Conservation (phyloP, 805 yeast species). For the Candida nemodendra region DNA sequence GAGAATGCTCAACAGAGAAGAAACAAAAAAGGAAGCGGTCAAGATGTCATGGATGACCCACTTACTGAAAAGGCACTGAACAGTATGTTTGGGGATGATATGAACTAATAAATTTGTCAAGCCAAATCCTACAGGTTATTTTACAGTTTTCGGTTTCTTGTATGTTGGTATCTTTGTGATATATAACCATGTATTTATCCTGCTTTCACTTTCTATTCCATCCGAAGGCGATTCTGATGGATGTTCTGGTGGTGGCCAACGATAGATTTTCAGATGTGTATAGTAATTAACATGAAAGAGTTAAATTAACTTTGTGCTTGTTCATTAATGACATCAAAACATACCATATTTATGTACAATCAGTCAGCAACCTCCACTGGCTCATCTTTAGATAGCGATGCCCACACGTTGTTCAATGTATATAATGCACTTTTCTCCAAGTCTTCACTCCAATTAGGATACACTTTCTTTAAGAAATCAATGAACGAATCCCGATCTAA, state of each 20-base stretch:
- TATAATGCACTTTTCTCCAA: conserved; percentile 26
- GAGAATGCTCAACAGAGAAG: conserved; percentile 53
- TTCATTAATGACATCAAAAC: no score
- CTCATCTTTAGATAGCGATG: conserved; percentile 3
- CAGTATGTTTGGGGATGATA: conserved; percentile 50
- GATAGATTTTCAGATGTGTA: no score
- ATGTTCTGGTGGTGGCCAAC: no score
- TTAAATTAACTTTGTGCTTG: no score
- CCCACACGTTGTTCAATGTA: conserved; percentile 25
- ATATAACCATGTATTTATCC: no score
- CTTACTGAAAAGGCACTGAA: conserved; percentile 64
- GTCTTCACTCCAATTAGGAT: conserved; percentile 31
- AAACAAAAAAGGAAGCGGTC: conserved; percentile 26
- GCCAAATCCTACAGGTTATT: not conserved
- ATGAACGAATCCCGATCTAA: conserved; percentile 25
- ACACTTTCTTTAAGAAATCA: conserved; percentile 25
- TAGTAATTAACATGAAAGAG: not conserved
- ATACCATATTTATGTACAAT: not conserved
- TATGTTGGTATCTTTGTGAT: no score
- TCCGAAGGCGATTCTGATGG: no score
- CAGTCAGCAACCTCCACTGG: not conserved
- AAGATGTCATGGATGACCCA: conserved; percentile 70
- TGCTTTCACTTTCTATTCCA: no score
- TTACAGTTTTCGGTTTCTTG: not conserved
- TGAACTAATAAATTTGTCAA: conserved; percentile 2